phyloP scores from a whole-genome alignment of 169 alveolate genomes.

The Eimeria acervulina region DNA sequence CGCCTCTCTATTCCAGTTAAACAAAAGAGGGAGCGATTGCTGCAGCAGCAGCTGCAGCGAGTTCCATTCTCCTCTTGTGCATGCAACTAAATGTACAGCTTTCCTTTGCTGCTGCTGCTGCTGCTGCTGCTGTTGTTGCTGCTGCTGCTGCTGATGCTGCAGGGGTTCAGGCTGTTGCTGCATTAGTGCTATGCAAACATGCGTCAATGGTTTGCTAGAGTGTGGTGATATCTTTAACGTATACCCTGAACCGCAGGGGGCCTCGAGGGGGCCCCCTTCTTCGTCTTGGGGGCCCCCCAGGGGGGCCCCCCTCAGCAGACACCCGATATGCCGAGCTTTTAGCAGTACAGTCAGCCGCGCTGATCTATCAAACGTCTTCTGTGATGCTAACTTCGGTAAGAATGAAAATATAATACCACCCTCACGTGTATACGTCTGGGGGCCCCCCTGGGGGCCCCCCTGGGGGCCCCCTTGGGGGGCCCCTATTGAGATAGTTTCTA shows the following conservation, averaged over 20 bases:
- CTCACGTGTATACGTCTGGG: conserved; percentile 3
- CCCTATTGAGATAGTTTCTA: background rate
- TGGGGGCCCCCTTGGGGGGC: background rate
- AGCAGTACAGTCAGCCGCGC: background rate
- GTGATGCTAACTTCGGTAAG: background rate
- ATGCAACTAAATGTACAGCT: background rate
- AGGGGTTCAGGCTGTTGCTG: background rate
- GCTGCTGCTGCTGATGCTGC: background rate
- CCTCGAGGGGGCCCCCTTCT: too few relatives aligned
- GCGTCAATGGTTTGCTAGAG: background rate
- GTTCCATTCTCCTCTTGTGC: conserved; percentile 17
- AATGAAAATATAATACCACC: background rate
- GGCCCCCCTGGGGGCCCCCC: conserved; percentile 10
- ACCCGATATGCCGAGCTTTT: background rate
- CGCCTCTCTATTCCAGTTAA: background rate
- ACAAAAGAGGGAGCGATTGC: conserved; percentile 28
- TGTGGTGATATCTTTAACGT: background rate
- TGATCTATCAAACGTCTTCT: conserved; percentile 8
- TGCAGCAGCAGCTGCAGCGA: conserved; percentile 38
- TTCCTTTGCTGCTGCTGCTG: conserved; percentile 17
- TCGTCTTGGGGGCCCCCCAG: too few relatives aligned
- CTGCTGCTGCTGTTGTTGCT: conserved; percentile 41
- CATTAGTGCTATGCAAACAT: conserved; percentile 7
- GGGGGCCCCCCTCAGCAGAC: too few relatives aligned
- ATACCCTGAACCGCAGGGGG: conserved; percentile 35